Conservation (phyloP, 805 yeast species). For the Hemisphaericaspora nanyangensis region DNA sequence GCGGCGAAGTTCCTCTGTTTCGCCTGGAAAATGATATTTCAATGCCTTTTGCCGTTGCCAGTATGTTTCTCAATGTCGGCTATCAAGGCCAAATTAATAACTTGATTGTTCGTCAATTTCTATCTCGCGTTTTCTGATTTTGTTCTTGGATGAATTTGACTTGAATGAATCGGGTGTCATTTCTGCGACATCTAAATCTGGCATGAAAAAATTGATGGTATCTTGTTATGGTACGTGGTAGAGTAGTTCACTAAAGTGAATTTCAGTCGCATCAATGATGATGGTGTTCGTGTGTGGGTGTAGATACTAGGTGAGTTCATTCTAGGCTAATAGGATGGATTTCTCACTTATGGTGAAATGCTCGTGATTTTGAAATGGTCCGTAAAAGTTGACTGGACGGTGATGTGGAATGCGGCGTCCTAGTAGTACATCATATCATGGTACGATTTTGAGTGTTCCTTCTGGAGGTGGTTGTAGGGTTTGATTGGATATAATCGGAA, state of each 20-base stretch:
- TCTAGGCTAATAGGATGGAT: not conserved
- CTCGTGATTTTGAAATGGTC: not conserved
- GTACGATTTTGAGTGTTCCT: too few species aligned
- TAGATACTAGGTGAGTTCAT: not conserved
- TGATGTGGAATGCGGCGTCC: too few species aligned
- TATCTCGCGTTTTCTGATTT: not conserved
- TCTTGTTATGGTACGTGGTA: too few species aligned
- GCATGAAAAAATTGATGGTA: too few species aligned
- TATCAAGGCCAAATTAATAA: not conserved
- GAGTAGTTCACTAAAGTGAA: too few species aligned
- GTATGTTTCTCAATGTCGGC: not conserved
- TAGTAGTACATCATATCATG: too few species aligned
- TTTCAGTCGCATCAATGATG: too few species aligned
- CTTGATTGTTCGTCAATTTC: not conserved
- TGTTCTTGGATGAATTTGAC: not conserved
- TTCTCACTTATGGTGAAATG: not conserved
- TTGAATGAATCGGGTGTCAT: not conserved
- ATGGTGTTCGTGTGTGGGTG: not conserved
- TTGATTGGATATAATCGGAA: too few species aligned
- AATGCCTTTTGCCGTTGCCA: not conserved
- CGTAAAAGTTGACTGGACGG: too few species aligned
- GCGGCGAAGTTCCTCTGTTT: not conserved
- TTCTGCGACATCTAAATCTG: too few species aligned
- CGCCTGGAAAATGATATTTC: not conserved
- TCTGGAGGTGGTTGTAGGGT: too few species aligned